Evolutionary conservation across 2,329 filamentous ascomycete genomes (phyloP).

Genomic region (Hypoxylon sp.): DNA sequence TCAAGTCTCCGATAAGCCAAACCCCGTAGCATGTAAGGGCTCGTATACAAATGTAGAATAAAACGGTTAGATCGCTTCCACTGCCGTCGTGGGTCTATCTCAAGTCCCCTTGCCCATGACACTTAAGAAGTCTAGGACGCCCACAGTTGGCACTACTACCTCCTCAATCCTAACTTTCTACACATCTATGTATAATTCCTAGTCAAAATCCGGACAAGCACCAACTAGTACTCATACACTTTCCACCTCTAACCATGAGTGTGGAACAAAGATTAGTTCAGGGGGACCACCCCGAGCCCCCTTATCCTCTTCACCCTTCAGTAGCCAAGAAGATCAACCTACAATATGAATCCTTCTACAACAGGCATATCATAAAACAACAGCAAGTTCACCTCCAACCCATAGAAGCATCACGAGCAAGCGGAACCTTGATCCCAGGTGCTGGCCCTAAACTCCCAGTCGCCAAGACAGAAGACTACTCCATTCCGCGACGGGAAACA

Average conservation of each 20-base stretch:
- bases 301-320: constrained; percentile 58
- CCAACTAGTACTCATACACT: neutral
- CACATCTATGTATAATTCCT: constrained; percentile 3
- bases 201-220: neutral
- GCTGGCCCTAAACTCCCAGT: constrained; percentile 59
- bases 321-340: constrained; percentile 56
- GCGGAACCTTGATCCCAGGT: constrained; percentile 61
- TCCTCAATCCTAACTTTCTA: neutral
- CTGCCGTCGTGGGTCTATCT: neutral
- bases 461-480: constrained; percentile 55
- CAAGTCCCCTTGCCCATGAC: neutral
- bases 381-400: constrained; percentile 65
- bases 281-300: constrained; percentile 29
- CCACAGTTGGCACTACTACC: neutral
- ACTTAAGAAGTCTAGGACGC: neutral
- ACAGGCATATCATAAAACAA: constrained; percentile 57
- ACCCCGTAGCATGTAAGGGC: no score
- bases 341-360: constrained; percentile 63
- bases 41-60: no score
- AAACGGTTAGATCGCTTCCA: neutral
- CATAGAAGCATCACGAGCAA: constrained; percentile 58
- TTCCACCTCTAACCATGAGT: constrained; percentile 21
- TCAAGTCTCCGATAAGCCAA: no score
- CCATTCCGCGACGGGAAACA: constrained; percentile 53
- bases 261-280: constrained; percentile 20